These are phyloP conservation scores for Candida dajiaensis DNA, from an alignment of 805 yeast species.

Conservation along the genomic window DNA sequence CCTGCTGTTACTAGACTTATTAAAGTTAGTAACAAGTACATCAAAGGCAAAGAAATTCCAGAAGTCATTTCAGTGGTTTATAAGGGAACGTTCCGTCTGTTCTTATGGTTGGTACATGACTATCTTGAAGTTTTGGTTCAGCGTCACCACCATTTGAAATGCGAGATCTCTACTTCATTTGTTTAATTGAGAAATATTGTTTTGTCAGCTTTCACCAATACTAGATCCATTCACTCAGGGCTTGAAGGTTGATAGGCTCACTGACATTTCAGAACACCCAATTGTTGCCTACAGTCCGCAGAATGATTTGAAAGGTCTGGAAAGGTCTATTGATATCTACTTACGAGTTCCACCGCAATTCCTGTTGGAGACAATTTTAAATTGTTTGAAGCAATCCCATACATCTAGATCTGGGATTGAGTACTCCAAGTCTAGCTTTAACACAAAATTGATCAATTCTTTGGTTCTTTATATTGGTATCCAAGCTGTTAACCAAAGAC, in stretches of 20 bases:
- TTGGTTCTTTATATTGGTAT: slow-evolving; percentile 75
- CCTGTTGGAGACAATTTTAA: slow-evolving; percentile 55
- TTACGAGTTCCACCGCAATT: slow-evolving; percentile 72
- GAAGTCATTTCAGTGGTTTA: slow-evolving; percentile 72
- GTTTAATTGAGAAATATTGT: slow-evolving; percentile 82
- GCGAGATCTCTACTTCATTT: slow-evolving; percentile 66
- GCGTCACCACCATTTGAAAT: slow-evolving; percentile 67
- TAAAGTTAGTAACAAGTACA: slow-evolving; percentile 65
- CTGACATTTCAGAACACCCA: slow-evolving; percentile 57
- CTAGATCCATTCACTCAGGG: slow-evolving; percentile 82
- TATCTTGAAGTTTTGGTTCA: slow-evolving; percentile 80
- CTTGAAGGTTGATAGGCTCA: slow-evolving; percentile 58
- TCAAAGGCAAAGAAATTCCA: slow-evolving; percentile 51
- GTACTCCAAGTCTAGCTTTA: slow-evolving; percentile 43
- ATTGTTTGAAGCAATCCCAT: slow-evolving; percentile 47
- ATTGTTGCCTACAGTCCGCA: slow-evolving; percentile 53
- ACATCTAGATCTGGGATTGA: slow-evolving; percentile 64
- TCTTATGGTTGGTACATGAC: slow-evolving; percentile 78
- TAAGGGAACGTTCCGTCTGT: slow-evolving; percentile 81
- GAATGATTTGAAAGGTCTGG: slow-evolving; percentile 56
- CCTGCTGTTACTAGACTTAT: slow-evolving; percentile 56
- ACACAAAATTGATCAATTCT: slow-evolving; percentile 64
- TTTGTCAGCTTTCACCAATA: slow-evolving; percentile 76
- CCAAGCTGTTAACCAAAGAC: slow-evolving; percentile 54
- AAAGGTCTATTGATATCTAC: slow-evolving; percentile 75